phyloP scores from a whole-genome alignment of 2,329 filamentous ascomycete genomes.

The Tolypocladium ovalisporum region DNA sequence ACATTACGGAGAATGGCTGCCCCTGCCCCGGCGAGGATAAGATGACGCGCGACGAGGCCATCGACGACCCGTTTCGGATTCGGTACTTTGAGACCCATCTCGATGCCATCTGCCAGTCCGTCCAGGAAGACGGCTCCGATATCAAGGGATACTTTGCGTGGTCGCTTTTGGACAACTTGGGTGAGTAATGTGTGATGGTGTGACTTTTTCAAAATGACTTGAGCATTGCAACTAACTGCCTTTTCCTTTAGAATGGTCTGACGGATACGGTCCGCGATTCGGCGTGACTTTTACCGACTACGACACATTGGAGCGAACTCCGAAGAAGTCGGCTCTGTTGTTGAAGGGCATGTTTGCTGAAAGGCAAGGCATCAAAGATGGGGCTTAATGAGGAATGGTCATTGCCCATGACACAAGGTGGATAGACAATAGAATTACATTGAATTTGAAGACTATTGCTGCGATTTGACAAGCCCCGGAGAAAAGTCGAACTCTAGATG shows the following conservation, averaged over 20 bases:
- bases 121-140: conserved; percentile 60
- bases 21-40: conserved; percentile 76
- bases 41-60: conserved; percentile 55
- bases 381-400: background rate
- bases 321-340: conserved; percentile 22
- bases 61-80: conserved; percentile 73
- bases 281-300: conserved; percentile 81
- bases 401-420: background rate
- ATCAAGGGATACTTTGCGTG: conserved; percentile 76
- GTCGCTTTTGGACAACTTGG: conserved; percentile 80
- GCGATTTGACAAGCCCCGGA: too few relatives aligned
- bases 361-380: conserved; percentile 4
- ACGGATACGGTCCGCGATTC: conserved; percentile 79
- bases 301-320: conserved; percentile 29
- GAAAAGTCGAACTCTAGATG: too few relatives aligned
- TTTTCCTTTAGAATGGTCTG: conserved; percentile 59
- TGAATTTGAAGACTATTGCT: background rate
- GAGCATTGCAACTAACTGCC: background rate
- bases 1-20: conserved; percentile 83
- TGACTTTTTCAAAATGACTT: background rate
- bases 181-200: background rate
- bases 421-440: background rate
- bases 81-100: conserved; percentile 73
- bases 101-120: conserved; percentile 63
- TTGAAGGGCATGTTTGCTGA: conserved; percentile 15